Evolutionary conservation across 1,284 basidiomycete genomes (phyloP), one percentile per base, ranked within the genome.

Genomic region (Gymnopus androsaceus): DNA sequence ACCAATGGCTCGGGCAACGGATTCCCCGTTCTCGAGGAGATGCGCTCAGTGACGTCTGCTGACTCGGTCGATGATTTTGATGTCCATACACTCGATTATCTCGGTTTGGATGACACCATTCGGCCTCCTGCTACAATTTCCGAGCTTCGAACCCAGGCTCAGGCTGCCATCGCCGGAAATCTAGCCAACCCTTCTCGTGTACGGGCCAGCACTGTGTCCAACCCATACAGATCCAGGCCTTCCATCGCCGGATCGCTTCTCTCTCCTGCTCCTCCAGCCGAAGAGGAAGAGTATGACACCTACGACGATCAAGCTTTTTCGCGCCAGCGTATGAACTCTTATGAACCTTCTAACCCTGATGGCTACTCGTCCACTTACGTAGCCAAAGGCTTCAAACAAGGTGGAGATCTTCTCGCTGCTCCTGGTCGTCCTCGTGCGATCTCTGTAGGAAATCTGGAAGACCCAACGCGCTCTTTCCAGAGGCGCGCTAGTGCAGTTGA

Each of bases 81-180:
- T 67, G 91, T 95, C 49, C 90, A 94, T 66, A 97, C 95, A 25
- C 82, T 98, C 60, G 94, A 95, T 72, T 97, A 97, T 70, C 88
- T 98, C 51, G 95, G 95, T 44, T 80, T 98, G 63, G 95, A 95
- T 64, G 91, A 93, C 59, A 76, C 74, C 55, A 79, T 80, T 62
- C 80, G 82, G 54, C 82, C 81, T 58, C 84, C 86, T 3, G 92
- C 90, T 9, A 93, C 90, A 49, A 85, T 94, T 59, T 85, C 90
- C 15, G 93, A 94, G 72, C 77, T 94, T 58, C 86, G 90, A 61
- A 90, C 83, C 62, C 93, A 94, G 69, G 89, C 90, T 40, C 93
- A 94, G 70, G 88, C 90, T 34, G 92, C 90, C 36, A 93, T 95
- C 65, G 88, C 89, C 31, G 88, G 87, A 42, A 91, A 91, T 65